Evolutionary conservation across 228 moss, liverwort and hornwort species (phyloP).

Genomic region (Sphagnum magellanicum): DNA sequence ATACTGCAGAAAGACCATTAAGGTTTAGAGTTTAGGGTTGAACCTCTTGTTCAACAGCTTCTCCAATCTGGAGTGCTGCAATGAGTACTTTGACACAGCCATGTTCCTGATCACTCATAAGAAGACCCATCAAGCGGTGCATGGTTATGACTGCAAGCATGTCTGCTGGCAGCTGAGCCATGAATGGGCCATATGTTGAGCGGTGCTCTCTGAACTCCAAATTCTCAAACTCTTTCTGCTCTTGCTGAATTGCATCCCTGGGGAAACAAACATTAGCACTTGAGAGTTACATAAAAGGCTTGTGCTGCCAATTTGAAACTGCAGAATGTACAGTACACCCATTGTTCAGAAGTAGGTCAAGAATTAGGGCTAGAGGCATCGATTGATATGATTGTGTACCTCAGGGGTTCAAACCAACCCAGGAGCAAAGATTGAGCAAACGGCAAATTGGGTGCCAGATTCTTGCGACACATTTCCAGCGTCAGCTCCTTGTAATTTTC

Average conservation of each 20-base stretch:
- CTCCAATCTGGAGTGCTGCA: conserved; percentile 35
- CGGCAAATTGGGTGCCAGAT: conserved; percentile 82
- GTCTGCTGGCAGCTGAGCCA: conserved; percentile 70
- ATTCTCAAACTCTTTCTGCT: conserved; percentile 35
- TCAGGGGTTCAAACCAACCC: conserved; percentile 95
- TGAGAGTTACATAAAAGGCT: neutral
- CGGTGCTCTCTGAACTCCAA: conserved; percentile 43
- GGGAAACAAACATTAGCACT: neutral
- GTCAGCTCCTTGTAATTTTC: conserved; percentile 69
- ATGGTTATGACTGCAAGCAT: conserved; percentile 97
- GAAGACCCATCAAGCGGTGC: conserved; percentile 82
- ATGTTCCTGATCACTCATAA: conserved; percentile 67
- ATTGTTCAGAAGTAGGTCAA: no score
- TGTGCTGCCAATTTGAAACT: no score
- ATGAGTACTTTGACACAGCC: conserved; percentile 69
- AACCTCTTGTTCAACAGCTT: conserved; percentile 81
- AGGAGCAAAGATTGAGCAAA: conserved; percentile 72
- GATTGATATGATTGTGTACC: conserved; percentile 9
- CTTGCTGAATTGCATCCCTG: conserved; percentile 76
- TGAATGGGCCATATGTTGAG: conserved; percentile 63
- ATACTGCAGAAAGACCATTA: no score
- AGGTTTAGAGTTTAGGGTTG: neutral
- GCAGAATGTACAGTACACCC: no score
- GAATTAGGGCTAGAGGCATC: no score
- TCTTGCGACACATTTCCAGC: conserved; percentile 91